These are phyloP conservation scores for Thielaviopsis ethacetica DNA, from an alignment of 2,329 filamentous ascomycete genomes.

Conservation along the genomic window DNA sequence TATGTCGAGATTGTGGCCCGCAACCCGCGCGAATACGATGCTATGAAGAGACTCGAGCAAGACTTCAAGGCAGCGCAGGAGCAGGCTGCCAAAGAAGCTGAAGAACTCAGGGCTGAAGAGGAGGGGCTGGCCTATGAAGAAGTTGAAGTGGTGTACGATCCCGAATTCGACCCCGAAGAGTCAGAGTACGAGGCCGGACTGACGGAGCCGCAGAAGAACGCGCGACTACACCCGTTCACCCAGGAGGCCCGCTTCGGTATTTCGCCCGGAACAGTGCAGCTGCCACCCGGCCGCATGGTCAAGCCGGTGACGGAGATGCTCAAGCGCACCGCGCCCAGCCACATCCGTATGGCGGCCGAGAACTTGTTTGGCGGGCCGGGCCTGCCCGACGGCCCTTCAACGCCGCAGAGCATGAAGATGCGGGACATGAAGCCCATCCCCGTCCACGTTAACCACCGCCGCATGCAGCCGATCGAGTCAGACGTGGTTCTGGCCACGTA, in stretches of 20 bases:
- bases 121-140: slow-evolving; percentile 18
- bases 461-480: slow-evolving; percentile 60
- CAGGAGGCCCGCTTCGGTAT: slow-evolving; percentile 58
- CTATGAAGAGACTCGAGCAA: slow-evolving; percentile 36
- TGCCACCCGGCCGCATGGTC: slow-evolving; percentile 55
- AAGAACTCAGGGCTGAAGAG: slow-evolving; percentile 21
- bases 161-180: slow-evolving; percentile 13
- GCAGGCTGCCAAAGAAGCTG: slow-evolving; percentile 17
- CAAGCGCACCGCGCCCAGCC: slow-evolving; percentile 50
- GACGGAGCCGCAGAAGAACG: slow-evolving; percentile 17
- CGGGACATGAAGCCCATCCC: slow-evolving; percentile 48
- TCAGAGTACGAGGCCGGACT: slow-evolving; percentile 11
- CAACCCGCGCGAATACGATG: slow-evolving; percentile 38
- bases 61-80: slow-evolving; percentile 34
- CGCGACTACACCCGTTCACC: slow-evolving; percentile 58
- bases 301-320: slow-evolving; percentile 55
- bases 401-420: slow-evolving; percentile 39
- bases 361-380: slow-evolving; percentile 59
- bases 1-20: slow-evolving; percentile 34
- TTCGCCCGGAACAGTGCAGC: slow-evolving; percentile 53
- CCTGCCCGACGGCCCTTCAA: slow-evolving; percentile 62
- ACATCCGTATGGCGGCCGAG: slow-evolving; percentile 57
- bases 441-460: slow-evolving; percentile 44
- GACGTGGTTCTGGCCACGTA: slow-evolving; percentile 56
- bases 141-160: slow-evolving; percentile 18